Evolutionary conservation across 352 stramenopile species (phyloP), one percentile per base, ranked within the genome.

Genomic region (Pythium rhizo-oryzae): DNA sequence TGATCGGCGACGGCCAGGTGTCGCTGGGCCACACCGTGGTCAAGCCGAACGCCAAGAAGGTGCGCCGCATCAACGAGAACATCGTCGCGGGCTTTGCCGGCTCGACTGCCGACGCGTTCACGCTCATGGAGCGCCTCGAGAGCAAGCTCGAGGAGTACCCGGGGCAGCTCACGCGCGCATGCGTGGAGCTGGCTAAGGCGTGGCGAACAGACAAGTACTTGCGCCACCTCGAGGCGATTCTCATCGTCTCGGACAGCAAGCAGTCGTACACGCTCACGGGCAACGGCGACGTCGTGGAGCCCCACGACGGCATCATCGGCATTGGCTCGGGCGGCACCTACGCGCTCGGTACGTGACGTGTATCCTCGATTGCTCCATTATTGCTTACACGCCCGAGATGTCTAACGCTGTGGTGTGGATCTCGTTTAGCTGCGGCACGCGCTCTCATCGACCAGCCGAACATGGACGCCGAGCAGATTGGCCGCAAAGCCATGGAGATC

Each of bases 131-230:
- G 83, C 91, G 97, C 28, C 87, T 99, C 52, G 97, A 99, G 83
- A 89, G 82, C 57, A 99, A 99, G 79, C 78, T 99, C 33, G 98
- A 99, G 75, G 94, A 99, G 84, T 98, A 99, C 82, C 93, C 96
- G 24, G 97, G 97, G 33, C 98, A 99, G 75, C 81, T 99, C 41
- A 96, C 92, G 33, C 89, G 97, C 65, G 93, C 92, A 18, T 99
- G 97, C 79, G 97, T 99, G 23, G 97, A 99, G 75, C 81, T 99
- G n/a, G 98, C 97, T 51, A 99, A 99, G 80, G 96, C 89, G 41
- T 99, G 98, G 98, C 86, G 98, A 70, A 99, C 97, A 65, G 97
- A 99, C 80, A 99, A 99, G 81, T 99, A 99, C 76, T 79, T 99
- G 61, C 86, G 97, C 68, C 84, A 90, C 61, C 84, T 99, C 24